These are phyloP conservation scores for Fusarium succisae DNA, from an alignment of 2,329 filamentous ascomycete genomes.

Conservation along the genomic window DNA sequence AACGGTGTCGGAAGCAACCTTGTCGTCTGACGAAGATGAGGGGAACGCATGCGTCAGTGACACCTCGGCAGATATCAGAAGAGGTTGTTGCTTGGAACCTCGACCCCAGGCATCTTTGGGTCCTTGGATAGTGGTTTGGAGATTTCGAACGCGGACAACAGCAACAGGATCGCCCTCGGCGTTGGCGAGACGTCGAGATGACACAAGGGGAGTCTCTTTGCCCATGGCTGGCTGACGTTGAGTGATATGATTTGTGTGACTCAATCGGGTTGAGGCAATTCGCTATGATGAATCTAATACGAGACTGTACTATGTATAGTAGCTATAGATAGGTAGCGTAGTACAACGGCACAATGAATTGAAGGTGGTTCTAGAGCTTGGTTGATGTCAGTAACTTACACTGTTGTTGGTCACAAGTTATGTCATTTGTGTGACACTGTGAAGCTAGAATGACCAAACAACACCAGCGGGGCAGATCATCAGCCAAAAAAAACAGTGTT, in stretches of 20 bases:
- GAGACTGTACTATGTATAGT: neutral
- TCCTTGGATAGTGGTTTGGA: constrained; percentile 65
- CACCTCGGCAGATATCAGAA: constrained; percentile 68
- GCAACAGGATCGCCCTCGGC: constrained; percentile 49
- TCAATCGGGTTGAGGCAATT: constrained; percentile 7
- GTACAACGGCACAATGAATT: neutral
- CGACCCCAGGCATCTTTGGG: constrained; percentile 76
- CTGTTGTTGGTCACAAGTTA: constrained; percentile 9
- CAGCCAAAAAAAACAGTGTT: neutral
- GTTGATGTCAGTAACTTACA: neutral
- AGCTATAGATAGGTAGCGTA: neutral
- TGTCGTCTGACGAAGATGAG: constrained; percentile 66
- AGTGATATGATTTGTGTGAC: neutral
- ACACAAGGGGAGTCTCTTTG: constrained; percentile 33
- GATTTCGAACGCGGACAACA: constrained; percentile 68
- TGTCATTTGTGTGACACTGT: constrained; percentile 18
- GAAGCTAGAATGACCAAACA: constrained; percentile 25
- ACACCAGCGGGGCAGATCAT: constrained; percentile 25
- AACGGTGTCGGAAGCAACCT: constrained; percentile 73
- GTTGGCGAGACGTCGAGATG: constrained; percentile 38
- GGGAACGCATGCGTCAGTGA: constrained; percentile 65
- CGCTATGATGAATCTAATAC: neutral
- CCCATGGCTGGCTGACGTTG: constrained; percentile 28
- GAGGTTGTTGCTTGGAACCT: constrained; percentile 65
- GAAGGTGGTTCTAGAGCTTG: neutral